phyloP scores from a whole-genome alignment of 164 flowering plant genomes.

The Akebia trifoliata region DNA sequence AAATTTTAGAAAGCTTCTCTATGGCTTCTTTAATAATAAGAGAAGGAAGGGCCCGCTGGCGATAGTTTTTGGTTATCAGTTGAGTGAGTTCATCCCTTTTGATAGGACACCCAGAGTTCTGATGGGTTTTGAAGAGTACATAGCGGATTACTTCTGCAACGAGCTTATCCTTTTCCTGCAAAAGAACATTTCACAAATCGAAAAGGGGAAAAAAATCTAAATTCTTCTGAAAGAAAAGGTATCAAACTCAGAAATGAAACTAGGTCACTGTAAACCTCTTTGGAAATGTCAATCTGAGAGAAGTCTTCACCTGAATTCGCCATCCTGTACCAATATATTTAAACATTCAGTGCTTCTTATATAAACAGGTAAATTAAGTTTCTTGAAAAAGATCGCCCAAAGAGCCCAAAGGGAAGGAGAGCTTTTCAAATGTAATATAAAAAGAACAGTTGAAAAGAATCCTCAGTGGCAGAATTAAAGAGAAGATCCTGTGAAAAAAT shows the following conservation, averaged over 20 bases:
- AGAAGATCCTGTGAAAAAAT: too few species aligned
- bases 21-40: constrained; percentile 67
- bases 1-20: constrained; percentile 57
- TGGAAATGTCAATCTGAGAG: constrained; percentile 56
- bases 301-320: constrained; percentile 28
- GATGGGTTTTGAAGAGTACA: constrained; percentile 79
- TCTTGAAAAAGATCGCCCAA: too few species aligned
- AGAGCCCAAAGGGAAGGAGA: too few species aligned
- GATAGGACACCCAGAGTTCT: constrained; percentile 80
- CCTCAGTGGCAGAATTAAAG: too few species aligned
- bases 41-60: constrained; percentile 67
- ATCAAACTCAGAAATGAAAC: neutral
- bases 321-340: constrained; percentile 27
- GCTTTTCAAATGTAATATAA: too few species aligned
- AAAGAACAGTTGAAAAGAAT: too few species aligned
- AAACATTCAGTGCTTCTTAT: too few species aligned
- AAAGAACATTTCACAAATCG: constrained; percentile 5
- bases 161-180: constrained; percentile 85
- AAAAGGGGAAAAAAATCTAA: too few species aligned
- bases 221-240: neutral
- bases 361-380: too few species aligned
- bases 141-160: constrained; percentile 83
- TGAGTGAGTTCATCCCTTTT: constrained; percentile 88
- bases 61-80: constrained; percentile 70
- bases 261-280: constrained; percentile 38